Base-by-base conservation (phyloP, 768 basidiomycete genomes). In the Trametes meyenii region DNA sequence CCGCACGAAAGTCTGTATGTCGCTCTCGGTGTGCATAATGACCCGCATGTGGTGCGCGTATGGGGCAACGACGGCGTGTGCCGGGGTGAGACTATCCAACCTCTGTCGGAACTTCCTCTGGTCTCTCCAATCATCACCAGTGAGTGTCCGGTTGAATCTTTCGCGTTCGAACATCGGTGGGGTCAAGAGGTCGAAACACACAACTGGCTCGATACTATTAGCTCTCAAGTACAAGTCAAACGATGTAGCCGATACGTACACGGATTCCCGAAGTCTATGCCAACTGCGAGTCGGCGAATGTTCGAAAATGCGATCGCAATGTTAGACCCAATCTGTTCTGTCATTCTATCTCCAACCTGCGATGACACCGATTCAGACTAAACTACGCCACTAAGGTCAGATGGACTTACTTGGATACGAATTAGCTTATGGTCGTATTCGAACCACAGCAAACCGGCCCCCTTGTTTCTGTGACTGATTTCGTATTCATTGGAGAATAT, bases 11-110 rank as follows among this genome's bases (percentile, higher is more conserved):
- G 75, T 75, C 14, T 75, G 65, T 4, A 88, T 74, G 53, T 86
- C 83, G 3, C 69, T 66, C n/a, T 79, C 71, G 19, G 85, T 76
- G 65, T 78, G 81, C 1, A 92, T 77, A 11, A 86, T 67, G 36
- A 93, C 66, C 26, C 88, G 86, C 4, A 94, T 71, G 43, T 92
- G 87, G 50, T 86, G 83, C 0, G 89, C 87, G 66, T 87, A 94
- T 14, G 87, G 85, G 0, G 89, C 84, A 38, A 92, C 79, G 2
- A 71, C 67, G 33, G 69, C 75, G 58, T 93, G 92, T 0, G 81
- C 79, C n/a, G 79, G 71, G 65, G 88, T 79, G 29, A 92, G 66
- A 16, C 79, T 78, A 14, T 82, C 81, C 13, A 91, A 75, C 14
- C 90, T 81, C 45, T 82, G 79, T 44, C 83, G 84, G 66, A 77